Evolutionary conservation across 352 stramenopile species (phyloP), one percentile per base, ranked within the genome.

Genomic region (Phytopythium delawarense): DNA sequence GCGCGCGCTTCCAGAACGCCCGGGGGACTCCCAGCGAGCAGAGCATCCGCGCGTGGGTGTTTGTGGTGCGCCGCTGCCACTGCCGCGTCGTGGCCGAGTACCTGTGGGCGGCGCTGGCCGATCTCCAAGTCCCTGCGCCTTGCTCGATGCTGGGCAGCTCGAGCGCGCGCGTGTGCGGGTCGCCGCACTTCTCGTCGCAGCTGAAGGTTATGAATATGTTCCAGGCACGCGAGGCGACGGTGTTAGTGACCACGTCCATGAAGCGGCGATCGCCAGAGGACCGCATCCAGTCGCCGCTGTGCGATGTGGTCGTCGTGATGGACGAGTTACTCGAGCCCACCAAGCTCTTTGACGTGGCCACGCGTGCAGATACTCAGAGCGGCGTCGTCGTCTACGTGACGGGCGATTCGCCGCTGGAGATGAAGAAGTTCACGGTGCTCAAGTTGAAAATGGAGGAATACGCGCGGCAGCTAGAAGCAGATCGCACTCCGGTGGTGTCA

Each of bases 241-340:
- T 96, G 12, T 66, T 96, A 57, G 87, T 96, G 37, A 89, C 87
- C 4, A 96, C 87, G 4, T 91, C 84, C 6, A 78, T 96, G n/a
- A 70, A 75, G 4, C 77, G 74, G 4, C 76, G 51, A 9, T 87
- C 81, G 5, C 74, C 83, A 51, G 78, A 79, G 49, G 60, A 79
- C 37, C 64, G 67, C 3, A 63, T 76, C 13, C 60, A 77, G 23
- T 74, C 81, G 4, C 78, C 81, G 15, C 55, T 54, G 7, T 92
- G 83, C 52, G 83, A 90, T 39, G 69, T 94, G 9, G 75, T 96
- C 7, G 65, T 93, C 4, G 66, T 88, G 35, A 91, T 94, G 81
- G 76, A 96, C 56, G 81, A 93, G 49, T 61, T 92, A 2, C 66
- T 81, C 8, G 87, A 96, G 65, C 54, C 83, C 0, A 60, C 82